phyloP scores from a whole-genome alignment of 495 filamentous ascomycete genomes.

The Xylaria curta region DNA sequence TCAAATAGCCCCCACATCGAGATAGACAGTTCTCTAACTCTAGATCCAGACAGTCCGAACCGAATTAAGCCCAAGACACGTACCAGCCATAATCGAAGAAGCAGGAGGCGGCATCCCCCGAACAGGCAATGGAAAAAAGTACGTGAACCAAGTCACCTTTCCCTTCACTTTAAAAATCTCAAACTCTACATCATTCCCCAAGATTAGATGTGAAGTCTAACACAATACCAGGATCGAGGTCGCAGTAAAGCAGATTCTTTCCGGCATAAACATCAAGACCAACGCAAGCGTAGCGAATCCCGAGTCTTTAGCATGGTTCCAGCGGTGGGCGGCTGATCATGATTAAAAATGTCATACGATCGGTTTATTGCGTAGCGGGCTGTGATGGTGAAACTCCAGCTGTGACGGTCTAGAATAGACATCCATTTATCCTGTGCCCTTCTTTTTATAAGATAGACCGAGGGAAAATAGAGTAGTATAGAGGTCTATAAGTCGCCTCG shows the following conservation, averaged over 20 bases:
- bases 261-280: slow-evolving; percentile 82
- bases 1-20: not conserved
- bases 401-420: not conserved
- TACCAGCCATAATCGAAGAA: slow-evolving; percentile 80
- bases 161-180: not conserved
- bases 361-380: not conserved
- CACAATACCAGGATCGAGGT: slow-evolving; percentile 70
- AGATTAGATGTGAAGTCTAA: not conserved
- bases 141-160: slow-evolving; percentile 32
- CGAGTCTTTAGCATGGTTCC: slow-evolving; percentile 84
- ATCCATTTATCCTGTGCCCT: not conserved
- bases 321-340: slow-evolving; percentile 64
- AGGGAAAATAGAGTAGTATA: not conserved
- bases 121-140: slow-evolving; percentile 92
- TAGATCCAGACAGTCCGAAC: slow-evolving; percentile 58
- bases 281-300: slow-evolving; percentile 86
- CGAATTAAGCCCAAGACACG: slow-evolving; percentile 84
- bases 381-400: not conserved
- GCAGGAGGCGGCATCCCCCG: slow-evolving; percentile 79
- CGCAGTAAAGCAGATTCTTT: slow-evolving; percentile 93
- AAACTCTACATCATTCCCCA: not conserved
- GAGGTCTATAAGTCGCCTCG: not conserved
- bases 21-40: not conserved
- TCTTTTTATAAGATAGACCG: not conserved
- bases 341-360: slow-evolving; percentile 21